A percentile compares a stretch with the other conserved stretches of the same genome.
These are phyloP conservation scores for Fusarium multiceps DNA, from an alignment of 2,329 filamentous ascomycete species.

Conservation along the genomic window DNA sequence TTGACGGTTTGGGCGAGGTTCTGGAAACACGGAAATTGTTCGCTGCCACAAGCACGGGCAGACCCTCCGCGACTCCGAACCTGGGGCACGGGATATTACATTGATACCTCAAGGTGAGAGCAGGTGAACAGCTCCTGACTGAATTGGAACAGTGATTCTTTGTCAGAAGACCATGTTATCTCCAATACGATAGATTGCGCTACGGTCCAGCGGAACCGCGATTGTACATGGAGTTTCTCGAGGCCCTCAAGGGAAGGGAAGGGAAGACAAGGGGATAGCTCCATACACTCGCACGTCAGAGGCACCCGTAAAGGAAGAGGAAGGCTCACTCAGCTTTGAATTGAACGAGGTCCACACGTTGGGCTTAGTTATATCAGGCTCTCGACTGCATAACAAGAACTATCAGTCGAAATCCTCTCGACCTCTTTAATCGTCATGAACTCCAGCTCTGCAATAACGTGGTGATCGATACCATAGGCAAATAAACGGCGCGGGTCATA, in stretches of 20 bases:
- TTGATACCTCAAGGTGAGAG: conserved; percentile 4
- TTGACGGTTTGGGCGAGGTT: conserved; percentile 10
- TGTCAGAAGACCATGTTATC: conserved; percentile 9
- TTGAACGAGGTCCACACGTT: background rate
- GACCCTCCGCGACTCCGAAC: conserved; percentile 33
- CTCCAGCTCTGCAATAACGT: background rate
- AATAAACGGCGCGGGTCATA: conserved; percentile 25
- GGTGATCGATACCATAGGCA: conserved; percentile 13
- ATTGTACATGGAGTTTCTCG: conserved; percentile 22
- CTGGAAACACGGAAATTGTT: conserved; percentile 32
- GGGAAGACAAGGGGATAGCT: conserved; percentile 17
- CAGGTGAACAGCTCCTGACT: conserved; percentile 13
- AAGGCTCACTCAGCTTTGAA: background rate
- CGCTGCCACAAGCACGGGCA: conserved; percentile 17
- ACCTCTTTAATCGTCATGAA: background rate
- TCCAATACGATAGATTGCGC: conserved; percentile 28
- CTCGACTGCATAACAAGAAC: background rate
- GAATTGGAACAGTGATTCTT: background rate
- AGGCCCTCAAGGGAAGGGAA: background rate
- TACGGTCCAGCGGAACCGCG: conserved; percentile 46
- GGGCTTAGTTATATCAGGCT: background rate
- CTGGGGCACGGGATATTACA: conserved; percentile 29
- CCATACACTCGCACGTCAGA: conserved; percentile 12
- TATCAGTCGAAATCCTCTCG: background rate
- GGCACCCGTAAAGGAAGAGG: conserved; percentile 18